A percentile compares a stretch with the other conserved stretches of the same genome.
Evolutionary conservation across 2,329 filamentous ascomycete genomes (phyloP).

Genomic region (Neopestalotiopsis sp.): DNA sequence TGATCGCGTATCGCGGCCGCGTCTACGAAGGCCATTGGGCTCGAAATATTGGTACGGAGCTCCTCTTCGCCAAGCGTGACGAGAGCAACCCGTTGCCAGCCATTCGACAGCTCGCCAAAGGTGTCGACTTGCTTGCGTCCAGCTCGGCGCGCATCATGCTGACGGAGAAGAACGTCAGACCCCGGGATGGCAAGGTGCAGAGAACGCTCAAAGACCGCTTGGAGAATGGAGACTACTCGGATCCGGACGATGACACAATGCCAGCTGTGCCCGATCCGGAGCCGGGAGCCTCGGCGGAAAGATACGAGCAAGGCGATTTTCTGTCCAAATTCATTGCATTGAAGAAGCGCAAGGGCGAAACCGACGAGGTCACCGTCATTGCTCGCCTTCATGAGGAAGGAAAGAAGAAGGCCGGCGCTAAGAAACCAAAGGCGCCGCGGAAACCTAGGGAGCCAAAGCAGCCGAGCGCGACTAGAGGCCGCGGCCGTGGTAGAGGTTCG

Average conservation of each 20-base stretch:
- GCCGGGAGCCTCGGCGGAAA: constrained; percentile 52
- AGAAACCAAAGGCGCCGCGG: not conserved
- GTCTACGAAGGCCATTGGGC: constrained; percentile 84
- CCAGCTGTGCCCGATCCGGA: constrained; percentile 51
- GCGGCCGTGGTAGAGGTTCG: not conserved
- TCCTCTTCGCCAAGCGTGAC: constrained; percentile 69
- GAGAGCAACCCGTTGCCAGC: constrained; percentile 46
- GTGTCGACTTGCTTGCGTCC: constrained; percentile 75
- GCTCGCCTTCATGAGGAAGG: constrained; percentile 48
- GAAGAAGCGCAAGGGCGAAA: constrained; percentile 69
- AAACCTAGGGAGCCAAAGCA: not conserved
- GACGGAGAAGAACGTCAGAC: constrained; percentile 64
- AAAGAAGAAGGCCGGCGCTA: constrained; percentile 4
- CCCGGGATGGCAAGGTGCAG: constrained; percentile 33
- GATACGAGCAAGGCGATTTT: constrained; percentile 51
- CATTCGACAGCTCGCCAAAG: constrained; percentile 57
- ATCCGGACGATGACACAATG: constrained; percentile 32
- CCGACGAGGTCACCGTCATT: constrained; percentile 68
- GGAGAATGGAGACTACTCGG: constrained; percentile 23
- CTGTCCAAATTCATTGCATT: constrained; percentile 69
- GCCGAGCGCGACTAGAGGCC: not conserved
- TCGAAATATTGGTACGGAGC: constrained; percentile 82
- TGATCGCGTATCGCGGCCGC: constrained; percentile 80
- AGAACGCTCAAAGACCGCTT: constrained; percentile 1
- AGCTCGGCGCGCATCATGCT: constrained; percentile 74